A percentile compares a stretch with the other conserved stretches of the same genome.
Evolutionary conservation across 1,284 basidiomycete species (phyloP).

Genomic region (Ustilago nuda): DNA sequence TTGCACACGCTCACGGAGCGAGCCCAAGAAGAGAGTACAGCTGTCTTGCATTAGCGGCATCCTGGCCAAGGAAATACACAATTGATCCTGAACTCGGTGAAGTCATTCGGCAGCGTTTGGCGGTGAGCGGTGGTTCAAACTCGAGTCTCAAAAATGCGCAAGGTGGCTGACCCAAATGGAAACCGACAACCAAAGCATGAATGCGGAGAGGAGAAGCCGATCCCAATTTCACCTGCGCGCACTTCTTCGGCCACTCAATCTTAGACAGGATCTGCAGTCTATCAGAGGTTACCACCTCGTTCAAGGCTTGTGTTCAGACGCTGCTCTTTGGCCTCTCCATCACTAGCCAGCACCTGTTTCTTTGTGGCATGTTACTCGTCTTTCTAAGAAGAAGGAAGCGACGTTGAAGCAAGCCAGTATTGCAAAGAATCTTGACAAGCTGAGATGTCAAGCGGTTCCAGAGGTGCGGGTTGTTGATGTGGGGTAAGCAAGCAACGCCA

Average conservation of each 20-base stretch:
- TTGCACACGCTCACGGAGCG: too few species aligned
- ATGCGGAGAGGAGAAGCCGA: constrained; percentile 30
- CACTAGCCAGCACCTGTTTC: not conserved
- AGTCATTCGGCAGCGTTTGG: not conserved
- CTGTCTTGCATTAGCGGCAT: not conserved
- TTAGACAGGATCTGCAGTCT: not conserved
- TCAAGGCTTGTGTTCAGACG: not conserved
- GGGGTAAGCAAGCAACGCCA: not conserved
- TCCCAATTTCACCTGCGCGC: not conserved
- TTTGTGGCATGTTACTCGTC: too few species aligned
- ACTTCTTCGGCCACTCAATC: not conserved
- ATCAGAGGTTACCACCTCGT: not conserved
- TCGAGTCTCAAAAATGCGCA: not conserved
- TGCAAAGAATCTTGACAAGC: not conserved
- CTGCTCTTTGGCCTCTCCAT: not conserved
- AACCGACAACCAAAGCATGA: constrained; percentile 8
- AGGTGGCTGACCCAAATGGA: not conserved
- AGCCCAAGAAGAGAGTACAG: not conserved
- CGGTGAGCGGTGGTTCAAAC: not conserved
- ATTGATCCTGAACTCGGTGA: not conserved
- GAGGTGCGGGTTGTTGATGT: not conserved
- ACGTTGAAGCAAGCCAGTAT: not conserved
- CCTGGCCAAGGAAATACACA: constrained; percentile 9
- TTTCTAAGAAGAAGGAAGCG: too few species aligned
- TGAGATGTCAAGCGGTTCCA: not conserved